Evolutionary conservation across 805 yeast genomes (phyloP).

Genomic region (Candida silvicultrix): DNA sequence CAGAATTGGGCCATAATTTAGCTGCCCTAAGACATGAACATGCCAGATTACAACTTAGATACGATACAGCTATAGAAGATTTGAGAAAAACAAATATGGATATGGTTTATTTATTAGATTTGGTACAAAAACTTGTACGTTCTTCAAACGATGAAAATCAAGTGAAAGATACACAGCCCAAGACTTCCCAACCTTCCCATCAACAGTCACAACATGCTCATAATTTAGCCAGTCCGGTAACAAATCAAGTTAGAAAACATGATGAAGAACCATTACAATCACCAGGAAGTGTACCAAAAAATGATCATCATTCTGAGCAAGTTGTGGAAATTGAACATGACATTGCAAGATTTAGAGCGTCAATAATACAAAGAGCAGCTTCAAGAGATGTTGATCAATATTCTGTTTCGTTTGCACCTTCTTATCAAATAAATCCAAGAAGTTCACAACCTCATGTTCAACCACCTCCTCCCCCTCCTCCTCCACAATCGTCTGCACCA

Average conservation of each 20-base stretch:
- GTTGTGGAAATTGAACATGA: constrained; percentile 14
- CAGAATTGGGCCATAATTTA: constrained; percentile 34
- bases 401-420: constrained; percentile 18
- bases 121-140: constrained; percentile 27
- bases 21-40: constrained; percentile 36
- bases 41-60: constrained; percentile 34
- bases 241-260: background rate
- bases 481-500: constrained; percentile 4
- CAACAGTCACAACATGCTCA: constrained; percentile 3
- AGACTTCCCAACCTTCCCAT: constrained; percentile 9
- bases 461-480: constrained; percentile 6
- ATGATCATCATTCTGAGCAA: constrained; percentile 7
- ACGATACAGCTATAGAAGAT: constrained; percentile 43
- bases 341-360: constrained; percentile 18
- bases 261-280: constrained; percentile 12
- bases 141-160: constrained; percentile 7
- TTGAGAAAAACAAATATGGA: constrained; percentile 45
- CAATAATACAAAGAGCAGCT: constrained; percentile 22
- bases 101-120: constrained; percentile 44
- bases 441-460: background rate
- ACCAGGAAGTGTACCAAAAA: constrained; percentile 12
- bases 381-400: constrained; percentile 19
- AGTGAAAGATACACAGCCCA: constrained; percentile 3
- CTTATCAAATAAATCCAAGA: constrained; percentile 15
- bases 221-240: constrained; percentile 7